Conservation (phyloP, 306 rosid genomes). For the Dicorynia guianensis region DNA sequence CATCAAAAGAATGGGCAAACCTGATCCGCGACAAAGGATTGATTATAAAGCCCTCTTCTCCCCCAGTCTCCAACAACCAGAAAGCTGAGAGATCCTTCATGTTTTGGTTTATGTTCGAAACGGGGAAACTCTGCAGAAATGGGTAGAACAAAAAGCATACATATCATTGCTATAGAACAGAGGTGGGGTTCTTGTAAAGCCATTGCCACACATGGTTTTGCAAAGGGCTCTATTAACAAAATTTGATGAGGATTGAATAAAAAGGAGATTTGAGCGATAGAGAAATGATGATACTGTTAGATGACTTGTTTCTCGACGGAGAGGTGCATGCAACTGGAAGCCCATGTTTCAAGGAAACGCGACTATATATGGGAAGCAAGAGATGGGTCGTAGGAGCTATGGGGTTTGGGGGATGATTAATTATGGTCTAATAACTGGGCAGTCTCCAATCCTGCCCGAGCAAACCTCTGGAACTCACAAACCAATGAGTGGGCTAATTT, state of each 20-base stretch:
- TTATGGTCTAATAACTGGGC: neutral
- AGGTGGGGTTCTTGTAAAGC: conserved; percentile 4
- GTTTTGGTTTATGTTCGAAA: conserved; percentile 39
- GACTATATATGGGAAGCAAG: conserved; percentile 29
- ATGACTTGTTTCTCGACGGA: conserved; percentile 1
- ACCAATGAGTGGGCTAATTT: neutral
- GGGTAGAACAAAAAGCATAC: neutral
- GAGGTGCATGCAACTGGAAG: conserved; percentile 16
- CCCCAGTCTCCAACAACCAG: conserved; percentile 60
- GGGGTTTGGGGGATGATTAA: neutral
- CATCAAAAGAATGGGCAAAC: conserved; percentile 11
- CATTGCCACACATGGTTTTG: conserved; percentile 33
- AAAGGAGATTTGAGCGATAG: neutral
- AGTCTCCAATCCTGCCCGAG: neutral
- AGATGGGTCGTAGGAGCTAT: conserved; percentile 12
- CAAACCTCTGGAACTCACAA: conserved; percentile 11
- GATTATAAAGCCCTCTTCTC: conserved; percentile 51
- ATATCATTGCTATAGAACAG: conserved; percentile 15
- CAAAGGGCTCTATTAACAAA: neutral
- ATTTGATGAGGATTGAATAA: neutral
- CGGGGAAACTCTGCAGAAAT: conserved; percentile 36
- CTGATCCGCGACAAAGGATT: conserved; percentile 51
- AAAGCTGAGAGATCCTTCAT: conserved; percentile 37
- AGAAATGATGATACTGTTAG: neutral
- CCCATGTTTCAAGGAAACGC: conserved; percentile 34